A percentile compares a stretch with the other conserved stretches of the same genome.
These are phyloP conservation scores for Prunus yedoensis DNA, from an alignment of 331 rosid genomes.

Conservation along the genomic window DNA sequence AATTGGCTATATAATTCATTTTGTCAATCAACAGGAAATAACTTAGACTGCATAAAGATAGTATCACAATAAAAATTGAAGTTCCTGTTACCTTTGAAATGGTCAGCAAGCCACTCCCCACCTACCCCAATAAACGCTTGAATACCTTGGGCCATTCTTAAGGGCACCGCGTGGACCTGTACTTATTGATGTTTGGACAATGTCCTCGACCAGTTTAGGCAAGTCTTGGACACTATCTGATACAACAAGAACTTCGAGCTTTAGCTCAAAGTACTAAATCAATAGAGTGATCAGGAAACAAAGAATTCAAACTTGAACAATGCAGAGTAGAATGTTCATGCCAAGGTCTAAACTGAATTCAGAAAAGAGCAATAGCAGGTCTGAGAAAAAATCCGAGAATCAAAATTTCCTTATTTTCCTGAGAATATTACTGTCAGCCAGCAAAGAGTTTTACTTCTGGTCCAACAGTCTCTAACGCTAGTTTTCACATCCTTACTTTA, in stretches of 20 bases:
- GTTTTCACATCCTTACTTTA: background rate
- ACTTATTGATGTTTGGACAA: conserved; percentile 71
- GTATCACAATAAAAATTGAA: too few species aligned
- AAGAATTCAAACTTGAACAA: too few species aligned
- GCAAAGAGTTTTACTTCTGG: background rate
- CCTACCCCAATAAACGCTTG: too few species aligned
- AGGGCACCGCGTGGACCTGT: conserved; percentile 92
- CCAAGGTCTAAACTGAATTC: too few species aligned
- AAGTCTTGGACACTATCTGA: conserved; percentile 66
- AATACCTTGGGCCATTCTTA: too few species aligned
- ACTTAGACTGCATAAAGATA: background rate
- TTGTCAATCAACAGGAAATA: background rate
- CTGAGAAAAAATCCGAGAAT: background rate
- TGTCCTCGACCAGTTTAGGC: conserved; percentile 91
- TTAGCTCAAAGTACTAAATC: conserved; percentile 14
- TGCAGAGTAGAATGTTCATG: too few species aligned
- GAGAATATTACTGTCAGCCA: background rate
- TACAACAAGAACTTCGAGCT: conserved; percentile 17
- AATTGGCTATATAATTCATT: background rate
- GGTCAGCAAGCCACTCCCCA: too few species aligned
- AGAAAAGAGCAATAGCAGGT: too few species aligned
- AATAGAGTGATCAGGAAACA: background rate
- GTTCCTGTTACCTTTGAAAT: too few species aligned
- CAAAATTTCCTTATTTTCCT: background rate
- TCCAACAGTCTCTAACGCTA: background rate